These are phyloP conservation scores for Candida palmyrensis DNA, from an alignment of 805 yeast species.

Conservation along the genomic window DNA sequence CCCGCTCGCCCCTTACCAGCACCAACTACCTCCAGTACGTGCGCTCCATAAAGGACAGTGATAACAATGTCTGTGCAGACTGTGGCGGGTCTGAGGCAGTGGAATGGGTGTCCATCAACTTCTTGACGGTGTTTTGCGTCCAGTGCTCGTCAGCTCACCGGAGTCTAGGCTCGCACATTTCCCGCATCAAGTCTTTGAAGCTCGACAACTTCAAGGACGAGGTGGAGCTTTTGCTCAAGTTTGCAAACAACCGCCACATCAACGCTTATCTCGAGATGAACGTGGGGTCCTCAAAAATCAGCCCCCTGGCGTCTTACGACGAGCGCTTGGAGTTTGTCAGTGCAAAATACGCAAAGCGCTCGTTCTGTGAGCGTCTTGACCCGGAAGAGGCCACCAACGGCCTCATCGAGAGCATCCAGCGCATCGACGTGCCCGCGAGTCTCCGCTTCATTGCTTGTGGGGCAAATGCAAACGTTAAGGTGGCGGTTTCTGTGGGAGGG, in stretches of 20 bases:
- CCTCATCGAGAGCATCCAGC: conserved; percentile 49
- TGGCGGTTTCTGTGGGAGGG: conserved; percentile 24
- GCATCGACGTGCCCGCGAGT: conserved; percentile 42
- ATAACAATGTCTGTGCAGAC: conserved; percentile 71
- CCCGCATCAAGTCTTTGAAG: conserved; percentile 74
- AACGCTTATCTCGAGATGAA: conserved; percentile 58
- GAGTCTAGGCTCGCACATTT: conserved; percentile 74
- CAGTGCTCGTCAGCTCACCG: conserved; percentile 88
- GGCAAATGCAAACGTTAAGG: conserved; percentile 40
- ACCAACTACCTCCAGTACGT: conserved; percentile 34
- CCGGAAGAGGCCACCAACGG: conserved; percentile 21
- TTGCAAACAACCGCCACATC: conserved; percentile 47
- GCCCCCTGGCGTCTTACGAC: conserved; percentile 31
- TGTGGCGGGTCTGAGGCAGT: conserved; percentile 63
- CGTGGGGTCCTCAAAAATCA: conserved; percentile 17
- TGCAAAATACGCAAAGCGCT: conserved; percentile 57
- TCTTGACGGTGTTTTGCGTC: conserved; percentile 69
- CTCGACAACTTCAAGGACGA: conserved; percentile 68
- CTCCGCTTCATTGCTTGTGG: conserved; percentile 41
- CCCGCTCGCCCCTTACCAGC: conserved; percentile 13
- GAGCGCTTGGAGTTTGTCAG: conserved; percentile 56
- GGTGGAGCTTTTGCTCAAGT: conserved; percentile 45
- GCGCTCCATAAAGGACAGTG: conserved; percentile 36
- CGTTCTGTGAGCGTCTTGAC: conserved; percentile 27
- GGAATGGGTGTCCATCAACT: conserved; percentile 84